phyloP scores from a whole-genome alignment of 306 rosid species.

The Coriaria nepalensis region DNA sequence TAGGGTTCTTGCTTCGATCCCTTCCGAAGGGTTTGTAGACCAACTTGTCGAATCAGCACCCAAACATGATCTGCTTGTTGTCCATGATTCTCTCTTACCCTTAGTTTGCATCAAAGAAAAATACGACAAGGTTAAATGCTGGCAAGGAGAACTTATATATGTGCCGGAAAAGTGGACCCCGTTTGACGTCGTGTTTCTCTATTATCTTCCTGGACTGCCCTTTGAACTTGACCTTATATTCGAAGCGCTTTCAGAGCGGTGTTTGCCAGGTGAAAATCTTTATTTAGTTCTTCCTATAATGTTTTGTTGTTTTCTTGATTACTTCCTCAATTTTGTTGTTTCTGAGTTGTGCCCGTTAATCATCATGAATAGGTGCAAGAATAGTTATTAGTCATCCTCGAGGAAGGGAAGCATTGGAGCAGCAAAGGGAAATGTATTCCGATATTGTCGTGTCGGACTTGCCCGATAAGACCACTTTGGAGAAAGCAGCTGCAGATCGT shows the following conservation, averaged over 20 bases:
- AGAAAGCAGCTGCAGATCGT: constrained; percentile 46
- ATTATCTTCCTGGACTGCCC: constrained; percentile 70
- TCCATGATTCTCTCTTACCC: constrained; percentile 62
- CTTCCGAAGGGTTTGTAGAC: constrained; percentile 70
- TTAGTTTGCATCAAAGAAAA: constrained; percentile 61
- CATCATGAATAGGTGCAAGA: constrained; percentile 45
- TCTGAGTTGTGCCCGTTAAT: constrained; percentile 10
- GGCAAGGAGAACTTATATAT: constrained; percentile 81
- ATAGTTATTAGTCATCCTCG: constrained; percentile 76
- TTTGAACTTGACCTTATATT: constrained; percentile 41
- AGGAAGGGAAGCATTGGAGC: constrained; percentile 51
- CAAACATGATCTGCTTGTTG: constrained; percentile 32
- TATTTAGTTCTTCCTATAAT: background rate
- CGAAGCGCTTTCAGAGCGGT: constrained; percentile 38
- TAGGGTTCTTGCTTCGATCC: constrained; percentile 54
- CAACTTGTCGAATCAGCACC: constrained; percentile 31
- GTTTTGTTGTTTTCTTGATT: background rate
- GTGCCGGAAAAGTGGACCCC: constrained; percentile 68
- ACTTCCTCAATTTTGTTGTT: background rate
- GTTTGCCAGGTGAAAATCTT: constrained; percentile 38
- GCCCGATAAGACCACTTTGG: constrained; percentile 47
- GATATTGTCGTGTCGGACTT: constrained; percentile 52
- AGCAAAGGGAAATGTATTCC: constrained; percentile 41
- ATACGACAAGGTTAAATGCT: constrained; percentile 66
- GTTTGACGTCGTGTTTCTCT: constrained; percentile 66